These are phyloP conservation scores for Vachellia pachyceras DNA, from an alignment of 306 rosid genomes.

Conservation along the genomic window DNA sequence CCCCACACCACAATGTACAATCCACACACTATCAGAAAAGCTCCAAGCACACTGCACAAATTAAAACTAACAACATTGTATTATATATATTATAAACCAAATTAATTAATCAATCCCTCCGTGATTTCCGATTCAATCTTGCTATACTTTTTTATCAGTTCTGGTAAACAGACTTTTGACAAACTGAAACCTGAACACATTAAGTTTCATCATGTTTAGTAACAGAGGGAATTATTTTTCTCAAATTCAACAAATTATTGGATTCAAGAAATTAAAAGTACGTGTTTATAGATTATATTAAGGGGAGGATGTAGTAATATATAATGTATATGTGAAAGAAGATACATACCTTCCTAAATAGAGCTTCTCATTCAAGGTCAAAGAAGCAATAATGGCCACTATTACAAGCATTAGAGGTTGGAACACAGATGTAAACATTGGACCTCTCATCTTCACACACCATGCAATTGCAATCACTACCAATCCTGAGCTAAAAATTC, in stretches of 20 bases:
- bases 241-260: no score
- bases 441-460: slow-evolving; percentile 45
- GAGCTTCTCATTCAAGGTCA: slow-evolving; percentile 39
- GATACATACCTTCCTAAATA: slow-evolving; percentile 36
- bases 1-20: slow-evolving; percentile 53
- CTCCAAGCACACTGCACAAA: slow-evolving; percentile 37
- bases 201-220: no score
- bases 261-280: no score
- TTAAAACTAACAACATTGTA: neutral
- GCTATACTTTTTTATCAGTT: no score
- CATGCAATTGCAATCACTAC: slow-evolving; percentile 21
- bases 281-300: no score
- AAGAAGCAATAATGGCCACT: slow-evolving; percentile 38
- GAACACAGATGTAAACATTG: slow-evolving; percentile 40
- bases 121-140: neutral
- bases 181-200: no score
- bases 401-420: slow-evolving; percentile 41
- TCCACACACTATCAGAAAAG: slow-evolving; percentile 45
- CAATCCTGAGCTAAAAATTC: slow-evolving; percentile 38
- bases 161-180: no score
- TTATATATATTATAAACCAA: neutral
- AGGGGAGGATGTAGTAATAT: no score
- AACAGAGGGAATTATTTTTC: no score
- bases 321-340: no score
- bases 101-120: neutral